phyloP scores from a whole-genome alignment of 148 eudicot species.

The Chenopodium berlandieri region DNA sequence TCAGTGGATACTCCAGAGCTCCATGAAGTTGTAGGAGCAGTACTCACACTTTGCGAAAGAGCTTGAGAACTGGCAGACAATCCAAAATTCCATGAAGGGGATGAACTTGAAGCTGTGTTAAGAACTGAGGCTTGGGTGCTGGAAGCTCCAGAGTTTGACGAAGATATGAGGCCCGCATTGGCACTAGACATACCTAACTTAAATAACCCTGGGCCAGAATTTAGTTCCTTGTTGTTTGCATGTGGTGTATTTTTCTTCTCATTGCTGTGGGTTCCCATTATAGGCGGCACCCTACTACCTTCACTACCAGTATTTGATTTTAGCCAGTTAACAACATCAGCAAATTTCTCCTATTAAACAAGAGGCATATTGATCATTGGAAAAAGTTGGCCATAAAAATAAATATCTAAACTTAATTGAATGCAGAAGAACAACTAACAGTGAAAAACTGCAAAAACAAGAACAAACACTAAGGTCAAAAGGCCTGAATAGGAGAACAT shows the following conservation, averaged over 20 bases:
- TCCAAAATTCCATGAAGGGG: slow-evolving; percentile 37
- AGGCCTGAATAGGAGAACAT: too few species aligned
- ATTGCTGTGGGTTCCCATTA: slow-evolving; percentile 34
- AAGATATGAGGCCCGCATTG: slow-evolving; percentile 31
- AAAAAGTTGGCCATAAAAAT: neutral
- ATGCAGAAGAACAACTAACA: neutral
- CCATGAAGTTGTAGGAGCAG: slow-evolving; percentile 30
- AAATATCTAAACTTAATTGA: neutral
- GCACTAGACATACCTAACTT: slow-evolving; percentile 32
- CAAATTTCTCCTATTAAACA: slow-evolving; percentile 61
- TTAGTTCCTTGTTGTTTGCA: slow-evolving; percentile 39
- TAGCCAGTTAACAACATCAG: slow-evolving; percentile 86
- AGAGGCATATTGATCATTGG: neutral
- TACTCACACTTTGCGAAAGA: slow-evolving; percentile 25
- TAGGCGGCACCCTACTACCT: slow-evolving; percentile 39
- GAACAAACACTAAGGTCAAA: neutral
- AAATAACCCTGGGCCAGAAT: slow-evolving; percentile 33
- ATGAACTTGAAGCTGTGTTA: slow-evolving; percentile 23
- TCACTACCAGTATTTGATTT: slow-evolving; percentile 55
- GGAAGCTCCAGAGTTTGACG: slow-evolving; percentile 46
- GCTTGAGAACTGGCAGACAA: slow-evolving; percentile 34
- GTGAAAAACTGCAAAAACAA: neutral
- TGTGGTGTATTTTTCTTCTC: slow-evolving; percentile 38
- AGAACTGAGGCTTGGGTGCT: slow-evolving; percentile 20
- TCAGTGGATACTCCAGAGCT: slow-evolving; percentile 27